These are phyloP conservation scores for Hanseniaspora sp. DNA, from an alignment of 1,139 yeast species.

Conservation along the genomic window DNA sequence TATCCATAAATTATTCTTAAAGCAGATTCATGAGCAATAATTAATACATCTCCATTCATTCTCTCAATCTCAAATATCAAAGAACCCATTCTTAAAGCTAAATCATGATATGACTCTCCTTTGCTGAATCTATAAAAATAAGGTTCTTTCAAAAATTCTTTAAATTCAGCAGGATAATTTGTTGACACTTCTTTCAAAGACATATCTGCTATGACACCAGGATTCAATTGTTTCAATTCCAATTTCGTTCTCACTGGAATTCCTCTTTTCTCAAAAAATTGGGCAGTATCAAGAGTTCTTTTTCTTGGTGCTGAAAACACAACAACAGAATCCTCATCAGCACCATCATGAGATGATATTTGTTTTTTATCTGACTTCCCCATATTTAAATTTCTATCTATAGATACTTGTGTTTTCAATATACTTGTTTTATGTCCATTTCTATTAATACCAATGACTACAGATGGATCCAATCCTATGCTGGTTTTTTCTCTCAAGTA, in stretches of 20 bases:
- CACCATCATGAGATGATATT: slow-evolving; percentile 28
- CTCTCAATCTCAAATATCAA: slow-evolving; percentile 86
- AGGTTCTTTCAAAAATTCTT: slow-evolving; percentile 60
- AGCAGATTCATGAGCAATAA: slow-evolving; percentile 88
- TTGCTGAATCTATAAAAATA: slow-evolving; percentile 88
- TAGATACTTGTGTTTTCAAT: slow-evolving; percentile 9
- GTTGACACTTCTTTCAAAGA: slow-evolving; percentile 46
- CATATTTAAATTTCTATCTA: slow-evolving; percentile 3
- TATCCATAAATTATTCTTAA: slow-evolving; percentile 84
- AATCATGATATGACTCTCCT: slow-evolving; percentile 89
- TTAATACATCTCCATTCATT: slow-evolving; percentile 73
- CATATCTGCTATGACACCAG: slow-evolving; percentile 75
- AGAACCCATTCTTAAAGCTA: slow-evolving; percentile 91
- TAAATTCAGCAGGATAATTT: slow-evolving; percentile 59
- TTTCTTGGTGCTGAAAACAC: slow-evolving; percentile 90
- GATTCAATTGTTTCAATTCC: slow-evolving; percentile 77
- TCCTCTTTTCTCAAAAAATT: slow-evolving; percentile 48
- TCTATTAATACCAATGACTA: neutral
- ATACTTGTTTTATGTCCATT: slow-evolving; percentile 22
- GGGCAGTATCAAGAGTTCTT: slow-evolving; percentile 72
- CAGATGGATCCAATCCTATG: neutral
- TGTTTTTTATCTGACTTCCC: slow-evolving; percentile 15
- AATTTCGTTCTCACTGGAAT: slow-evolving; percentile 62
- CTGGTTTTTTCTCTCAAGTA: slow-evolving; percentile 20
- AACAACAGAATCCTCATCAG: slow-evolving; percentile 36